Conservation (phyloP, 345 rosid genomes). For the Noccaea bulbosa region DNA sequence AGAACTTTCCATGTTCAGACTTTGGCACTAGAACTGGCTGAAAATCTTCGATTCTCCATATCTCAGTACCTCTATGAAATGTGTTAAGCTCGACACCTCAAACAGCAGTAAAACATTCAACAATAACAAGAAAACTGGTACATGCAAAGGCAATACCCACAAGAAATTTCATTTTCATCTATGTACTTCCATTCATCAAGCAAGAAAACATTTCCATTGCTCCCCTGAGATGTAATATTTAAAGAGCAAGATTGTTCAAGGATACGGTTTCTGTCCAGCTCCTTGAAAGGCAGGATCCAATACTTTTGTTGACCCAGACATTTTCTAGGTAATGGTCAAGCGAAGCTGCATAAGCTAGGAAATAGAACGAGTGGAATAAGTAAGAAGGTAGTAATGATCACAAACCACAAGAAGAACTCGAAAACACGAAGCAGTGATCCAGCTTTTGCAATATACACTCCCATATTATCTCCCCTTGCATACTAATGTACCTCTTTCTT, state of each 20-base stretch:
- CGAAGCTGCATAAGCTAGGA: not conserved
- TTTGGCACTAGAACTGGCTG: conserved; percentile 84
- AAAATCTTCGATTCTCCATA: conserved; percentile 98
- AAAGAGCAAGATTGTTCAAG: conserved; percentile 43
- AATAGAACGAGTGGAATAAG: not conserved
- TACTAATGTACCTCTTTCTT: too few relatives aligned
- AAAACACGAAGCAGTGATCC: not conserved
- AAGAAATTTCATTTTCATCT: conserved; percentile 7
- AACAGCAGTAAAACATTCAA: conserved; percentile 27
- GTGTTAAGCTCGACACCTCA: conserved; percentile 69
- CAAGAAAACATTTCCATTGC: conserved; percentile 6
- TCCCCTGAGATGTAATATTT: not conserved
- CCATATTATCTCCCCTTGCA: too few relatives aligned
- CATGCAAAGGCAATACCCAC: conserved; percentile 1
- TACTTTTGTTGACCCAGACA: conserved; percentile 84
- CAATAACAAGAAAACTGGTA: conserved; percentile 10
- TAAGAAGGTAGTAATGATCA: not conserved
- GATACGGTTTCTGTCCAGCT: conserved; percentile 97
- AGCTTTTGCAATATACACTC: not conserved
- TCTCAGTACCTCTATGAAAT: conserved; percentile 81
- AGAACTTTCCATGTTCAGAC: conserved; percentile 93
- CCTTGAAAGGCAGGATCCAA: conserved; percentile 97
- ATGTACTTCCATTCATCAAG: not conserved
- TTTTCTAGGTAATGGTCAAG: conserved; percentile 33
- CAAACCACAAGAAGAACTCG: not conserved